Conservation (phyloP, 2,329 filamentous ascomycete genomes). For the Cercospora sp. region DNA sequence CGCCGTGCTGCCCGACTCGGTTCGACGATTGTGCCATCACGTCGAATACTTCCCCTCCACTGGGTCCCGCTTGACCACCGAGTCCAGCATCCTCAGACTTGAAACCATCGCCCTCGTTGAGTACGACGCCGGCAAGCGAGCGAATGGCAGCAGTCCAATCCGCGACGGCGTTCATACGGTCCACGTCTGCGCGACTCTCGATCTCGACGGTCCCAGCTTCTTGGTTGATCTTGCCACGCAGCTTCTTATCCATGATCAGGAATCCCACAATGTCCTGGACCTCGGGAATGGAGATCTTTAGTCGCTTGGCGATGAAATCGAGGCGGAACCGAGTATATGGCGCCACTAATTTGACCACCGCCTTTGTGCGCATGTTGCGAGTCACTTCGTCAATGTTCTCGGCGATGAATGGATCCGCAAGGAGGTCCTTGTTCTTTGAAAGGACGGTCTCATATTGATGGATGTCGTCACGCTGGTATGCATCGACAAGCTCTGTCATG, state of each 20-base stretch:
- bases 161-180: constrained; percentile 71
- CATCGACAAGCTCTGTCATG: constrained; percentile 96
- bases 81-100: constrained; percentile 46
- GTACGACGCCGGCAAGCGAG: constrained; percentile 67
- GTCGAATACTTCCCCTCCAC: constrained; percentile 9
- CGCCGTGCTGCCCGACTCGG: constrained; percentile 1
- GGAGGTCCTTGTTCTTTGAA: constrained; percentile 81
- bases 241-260: constrained; percentile 85
- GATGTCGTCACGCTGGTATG: constrained; percentile 94
- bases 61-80: constrained; percentile 5
- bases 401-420: constrained; percentile 91
- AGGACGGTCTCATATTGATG: constrained; percentile 86
- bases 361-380: constrained; percentile 96
- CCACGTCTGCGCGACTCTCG: constrained; percentile 68
- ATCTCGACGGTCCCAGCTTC: constrained; percentile 81
- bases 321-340: constrained; percentile 93
- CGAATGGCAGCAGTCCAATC: constrained; percentile 71
- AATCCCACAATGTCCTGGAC: constrained; percentile 95
- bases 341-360: constrained; percentile 86
- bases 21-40: constrained; percentile 1
- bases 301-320: constrained; percentile 80
- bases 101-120: constrained; percentile 77
- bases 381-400: constrained; percentile 99
- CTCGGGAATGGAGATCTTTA: constrained; percentile 81
- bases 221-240: constrained; percentile 87